Conservation (phyloP, 768 basidiomycete genomes). For the Mycena latifolia region DNA sequence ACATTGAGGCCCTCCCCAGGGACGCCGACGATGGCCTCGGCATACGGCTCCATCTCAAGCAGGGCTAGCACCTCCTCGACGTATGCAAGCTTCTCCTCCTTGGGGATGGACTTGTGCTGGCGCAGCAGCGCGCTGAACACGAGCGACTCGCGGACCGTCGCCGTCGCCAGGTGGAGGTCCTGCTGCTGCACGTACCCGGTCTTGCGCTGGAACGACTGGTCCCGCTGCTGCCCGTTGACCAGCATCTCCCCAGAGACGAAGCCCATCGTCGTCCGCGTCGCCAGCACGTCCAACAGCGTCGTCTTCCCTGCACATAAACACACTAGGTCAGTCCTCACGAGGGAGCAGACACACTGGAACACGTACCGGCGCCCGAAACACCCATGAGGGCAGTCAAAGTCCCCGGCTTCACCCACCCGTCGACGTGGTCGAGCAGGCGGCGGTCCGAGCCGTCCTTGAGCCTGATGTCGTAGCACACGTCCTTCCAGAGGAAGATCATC, state of each 20-base stretch:
- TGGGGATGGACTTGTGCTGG: conserved; percentile 53
- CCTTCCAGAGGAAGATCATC: conserved; percentile 61
- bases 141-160: conserved; percentile 63
- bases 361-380: conserved; percentile 28
- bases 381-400: conserved; percentile 64
- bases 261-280: conserved; percentile 61
- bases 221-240: conserved; percentile 50
- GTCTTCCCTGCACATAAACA: conserved; percentile 50
- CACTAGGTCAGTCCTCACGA: no score
- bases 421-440: conserved; percentile 56
- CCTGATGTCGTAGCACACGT: conserved; percentile 54
- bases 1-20: conserved; percentile 50
- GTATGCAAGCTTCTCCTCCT: conserved; percentile 58
- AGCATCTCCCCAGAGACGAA: conserved; percentile 61
- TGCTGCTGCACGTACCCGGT: conserved; percentile 63
- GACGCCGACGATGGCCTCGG: conserved; percentile 61
- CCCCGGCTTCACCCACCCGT: conserved; percentile 64
- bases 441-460: conserved; percentile 39
- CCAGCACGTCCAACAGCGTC: conserved; percentile 59
- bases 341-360: background rate
- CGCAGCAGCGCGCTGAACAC: conserved; percentile 60
- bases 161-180: conserved; percentile 61
- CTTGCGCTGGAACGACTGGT: conserved; percentile 56
- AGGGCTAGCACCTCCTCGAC: conserved; percentile 61
- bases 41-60: conserved; percentile 60